Evolutionary conservation across 2,329 filamentous ascomycete species (phyloP).

Genomic region (Bipolaris gigantea): DNA sequence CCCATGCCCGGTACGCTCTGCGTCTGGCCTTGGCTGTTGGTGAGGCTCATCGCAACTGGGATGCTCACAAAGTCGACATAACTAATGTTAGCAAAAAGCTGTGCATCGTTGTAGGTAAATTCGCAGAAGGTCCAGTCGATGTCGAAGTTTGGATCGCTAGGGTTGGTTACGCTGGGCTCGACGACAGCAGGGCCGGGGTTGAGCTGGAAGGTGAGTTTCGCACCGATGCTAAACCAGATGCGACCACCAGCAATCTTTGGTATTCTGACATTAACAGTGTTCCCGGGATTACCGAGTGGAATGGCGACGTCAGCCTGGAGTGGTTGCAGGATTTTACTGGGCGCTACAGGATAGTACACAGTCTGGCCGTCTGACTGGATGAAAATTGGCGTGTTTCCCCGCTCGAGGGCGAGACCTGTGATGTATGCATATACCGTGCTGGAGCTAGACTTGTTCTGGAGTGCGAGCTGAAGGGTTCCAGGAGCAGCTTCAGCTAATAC

Average conservation of each 20-base stretch:
- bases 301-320: conserved; percentile 65
- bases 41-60: conserved; percentile 50
- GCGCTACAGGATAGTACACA: conserved; percentile 65
- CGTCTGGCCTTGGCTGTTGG: conserved; percentile 43
- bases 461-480: conserved; percentile 60
- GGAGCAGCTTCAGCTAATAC: conserved; percentile 26
- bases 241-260: conserved; percentile 71
- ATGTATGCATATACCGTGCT: conserved; percentile 68
- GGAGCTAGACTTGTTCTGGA: conserved; percentile 68
- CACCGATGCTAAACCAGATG: conserved; percentile 69
- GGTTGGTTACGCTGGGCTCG: conserved; percentile 72
- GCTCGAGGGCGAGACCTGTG: conserved; percentile 65
- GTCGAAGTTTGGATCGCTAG: conserved; percentile 52
- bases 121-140: conserved; percentile 53
- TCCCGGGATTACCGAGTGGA: conserved; percentile 62
- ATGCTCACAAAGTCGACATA: conserved; percentile 74
- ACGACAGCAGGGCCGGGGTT: conserved; percentile 74
- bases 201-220: conserved; percentile 66
- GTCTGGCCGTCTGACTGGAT: conserved; percentile 67
- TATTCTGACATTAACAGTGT: conserved; percentile 63
- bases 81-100: conserved; percentile 60
- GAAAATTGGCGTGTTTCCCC: conserved; percentile 62
- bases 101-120: conserved; percentile 52
- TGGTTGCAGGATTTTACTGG: conserved; percentile 53
- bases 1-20: conserved; percentile 61